A percentile compares a stretch with the other conserved stretches of the same genome.
Conservation (phyloP, 2,329 filamentous ascomycete species). For the Byssoonygena ceratinophila region DNA sequence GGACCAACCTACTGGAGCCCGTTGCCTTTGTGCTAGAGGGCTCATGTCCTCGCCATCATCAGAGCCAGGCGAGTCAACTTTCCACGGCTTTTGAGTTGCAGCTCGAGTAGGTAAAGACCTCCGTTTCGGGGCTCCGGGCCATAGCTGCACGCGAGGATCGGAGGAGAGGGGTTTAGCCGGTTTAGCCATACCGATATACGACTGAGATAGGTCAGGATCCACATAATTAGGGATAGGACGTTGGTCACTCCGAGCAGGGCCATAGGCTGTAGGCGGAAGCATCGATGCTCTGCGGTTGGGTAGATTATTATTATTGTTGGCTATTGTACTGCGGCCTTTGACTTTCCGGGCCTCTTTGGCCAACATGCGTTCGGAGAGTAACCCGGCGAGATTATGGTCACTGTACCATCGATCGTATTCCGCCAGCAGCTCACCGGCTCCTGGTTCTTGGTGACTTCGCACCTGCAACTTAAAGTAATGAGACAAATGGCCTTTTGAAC, state of each 20-base stretch:
- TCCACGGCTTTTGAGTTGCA: slow-evolving; percentile 11
- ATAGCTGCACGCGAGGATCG: slow-evolving; percentile 11
- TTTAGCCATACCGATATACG: slow-evolving; percentile 8
- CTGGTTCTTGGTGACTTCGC: slow-evolving; percentile 54
- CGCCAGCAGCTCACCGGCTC: slow-evolving; percentile 52
- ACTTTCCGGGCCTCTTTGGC: slow-evolving; percentile 61
- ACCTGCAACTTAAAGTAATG: slow-evolving; percentile 74
- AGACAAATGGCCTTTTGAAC: slow-evolving; percentile 83
- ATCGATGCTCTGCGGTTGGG: slow-evolving; percentile 4
- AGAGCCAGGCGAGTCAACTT: slow-evolving; percentile 12
- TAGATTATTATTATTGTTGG: neutral
- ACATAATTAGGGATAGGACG: slow-evolving; percentile 13
- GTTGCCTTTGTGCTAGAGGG: slow-evolving; percentile 13
- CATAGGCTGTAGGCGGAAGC: neutral
- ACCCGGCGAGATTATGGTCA: slow-evolving; percentile 55
- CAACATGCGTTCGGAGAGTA: slow-evolving; percentile 68
- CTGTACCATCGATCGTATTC: slow-evolving; percentile 71
- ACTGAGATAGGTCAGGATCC: slow-evolving; percentile 16
- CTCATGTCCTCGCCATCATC: slow-evolving; percentile 15
- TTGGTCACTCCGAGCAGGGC: neutral
- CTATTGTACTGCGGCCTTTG: slow-evolving; percentile 19
- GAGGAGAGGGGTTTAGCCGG: neutral
- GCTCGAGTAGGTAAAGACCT: slow-evolving; percentile 1
- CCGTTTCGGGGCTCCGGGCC: slow-evolving; percentile 2
- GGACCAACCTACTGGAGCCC: neutral